Evolutionary conservation across 108 stramenopile genomes (phyloP).

Genomic region (Skeletonema menzelii): DNA sequence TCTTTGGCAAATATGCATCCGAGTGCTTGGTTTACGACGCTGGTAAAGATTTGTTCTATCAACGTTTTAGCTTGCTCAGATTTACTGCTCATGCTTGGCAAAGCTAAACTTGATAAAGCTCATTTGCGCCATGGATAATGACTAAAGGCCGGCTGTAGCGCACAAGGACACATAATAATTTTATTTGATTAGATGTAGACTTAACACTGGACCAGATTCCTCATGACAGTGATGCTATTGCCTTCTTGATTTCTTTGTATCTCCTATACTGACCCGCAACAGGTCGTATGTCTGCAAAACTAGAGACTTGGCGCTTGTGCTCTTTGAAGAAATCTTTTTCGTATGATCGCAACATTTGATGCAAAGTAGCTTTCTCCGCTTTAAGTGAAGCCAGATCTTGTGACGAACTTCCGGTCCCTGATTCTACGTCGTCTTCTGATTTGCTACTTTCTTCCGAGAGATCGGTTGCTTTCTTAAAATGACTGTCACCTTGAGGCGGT

Average conservation of each 20-base stretch:
- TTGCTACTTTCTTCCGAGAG: background rate
- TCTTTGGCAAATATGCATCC: too few species aligned
- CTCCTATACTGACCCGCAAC: constrained; percentile 89
- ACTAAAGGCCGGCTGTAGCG: too few species aligned
- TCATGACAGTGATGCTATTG: constrained; percentile 54
- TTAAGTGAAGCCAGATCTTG: constrained; percentile 76
- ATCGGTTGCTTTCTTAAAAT: background rate
- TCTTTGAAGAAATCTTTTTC: constrained; percentile 88
- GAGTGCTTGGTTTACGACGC: too few species aligned
- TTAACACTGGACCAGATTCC: too few species aligned
- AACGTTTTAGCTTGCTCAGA: too few species aligned
- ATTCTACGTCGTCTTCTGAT: background rate
- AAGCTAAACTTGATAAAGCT: too few species aligned
- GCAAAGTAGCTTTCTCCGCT: constrained; percentile 80
- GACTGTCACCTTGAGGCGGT: constrained; percentile 8
- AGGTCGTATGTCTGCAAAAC: constrained; percentile 89
- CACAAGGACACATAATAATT: background rate
- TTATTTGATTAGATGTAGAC: background rate
- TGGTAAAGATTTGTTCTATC: too few species aligned
- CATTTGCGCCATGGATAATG: too few species aligned
- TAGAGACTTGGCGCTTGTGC: constrained; percentile 85
- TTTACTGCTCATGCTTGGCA: too few species aligned
- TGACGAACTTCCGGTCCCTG: constrained; percentile 20
- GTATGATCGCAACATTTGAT: constrained; percentile 88
- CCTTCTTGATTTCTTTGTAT: constrained; percentile 92